Percentiles rank a stretch among this genome's conserved stretches.
Evolutionary conservation across 345 rosid genomes (phyloP).

Genomic region (Arabidopsis arenosa): DNA sequence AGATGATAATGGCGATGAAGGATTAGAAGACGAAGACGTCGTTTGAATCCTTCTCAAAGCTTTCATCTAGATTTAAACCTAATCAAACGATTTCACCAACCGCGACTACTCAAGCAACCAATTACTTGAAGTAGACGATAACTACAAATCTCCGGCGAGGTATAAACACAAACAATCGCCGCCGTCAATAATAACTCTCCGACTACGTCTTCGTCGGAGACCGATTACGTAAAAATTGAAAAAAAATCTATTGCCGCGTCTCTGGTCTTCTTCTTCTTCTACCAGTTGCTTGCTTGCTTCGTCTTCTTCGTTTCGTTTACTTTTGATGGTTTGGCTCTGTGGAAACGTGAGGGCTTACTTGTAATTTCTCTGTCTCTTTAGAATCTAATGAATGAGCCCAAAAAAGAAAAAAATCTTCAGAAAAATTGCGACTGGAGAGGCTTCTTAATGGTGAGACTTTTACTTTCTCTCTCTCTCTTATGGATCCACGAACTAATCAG

Average conservation of each 20-base stretch:
- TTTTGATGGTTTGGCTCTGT: slow-evolving; percentile 12
- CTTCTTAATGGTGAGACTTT: slow-evolving; percentile 7
- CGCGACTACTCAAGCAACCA: slow-evolving; percentile 9
- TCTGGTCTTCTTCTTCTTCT: background rate
- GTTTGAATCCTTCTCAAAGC: slow-evolving; percentile 86
- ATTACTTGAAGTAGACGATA: slow-evolving; percentile 26
- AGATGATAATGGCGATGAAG: slow-evolving; percentile 73
- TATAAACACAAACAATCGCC: slow-evolving; percentile 3
- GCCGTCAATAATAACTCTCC: background rate
- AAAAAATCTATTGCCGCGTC: background rate
- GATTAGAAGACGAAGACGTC: slow-evolving; percentile 62
- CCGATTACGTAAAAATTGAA: slow-evolving; percentile 6
- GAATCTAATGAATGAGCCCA: slow-evolving; percentile 15
- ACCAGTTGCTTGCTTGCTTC: slow-evolving; percentile 33
- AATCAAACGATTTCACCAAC: slow-evolving; percentile 28
- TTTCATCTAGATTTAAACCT: slow-evolving; percentile 59
- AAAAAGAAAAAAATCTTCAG: slow-evolving; percentile 7
- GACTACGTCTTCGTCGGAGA: slow-evolving; percentile 13
- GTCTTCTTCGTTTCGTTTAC: slow-evolving; percentile 32
- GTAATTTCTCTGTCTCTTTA: slow-evolving; percentile 14
- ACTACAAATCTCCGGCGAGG: background rate
- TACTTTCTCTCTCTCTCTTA: slow-evolving; percentile 17
- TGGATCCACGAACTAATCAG: slow-evolving; percentile 29
- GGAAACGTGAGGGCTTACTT: slow-evolving; percentile 38
- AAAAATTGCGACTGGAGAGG: slow-evolving; percentile 24